Percentiles rank a stretch among this genome's conserved stretches.
Conservation (phyloP, 2,329 filamentous ascomycete genomes). For the Venturia oleaginea region DNA sequence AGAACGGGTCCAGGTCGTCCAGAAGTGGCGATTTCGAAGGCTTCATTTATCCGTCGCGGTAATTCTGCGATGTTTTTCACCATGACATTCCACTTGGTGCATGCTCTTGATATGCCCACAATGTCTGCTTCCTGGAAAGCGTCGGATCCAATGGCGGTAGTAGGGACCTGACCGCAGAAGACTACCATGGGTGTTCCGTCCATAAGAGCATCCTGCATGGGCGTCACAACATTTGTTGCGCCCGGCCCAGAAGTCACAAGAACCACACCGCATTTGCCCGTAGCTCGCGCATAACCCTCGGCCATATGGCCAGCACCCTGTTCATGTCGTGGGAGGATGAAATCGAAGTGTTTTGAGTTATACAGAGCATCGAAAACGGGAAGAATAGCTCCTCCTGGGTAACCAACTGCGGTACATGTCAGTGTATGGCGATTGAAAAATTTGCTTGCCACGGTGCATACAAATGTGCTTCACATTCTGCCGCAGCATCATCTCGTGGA, state of each 20-base stretch:
- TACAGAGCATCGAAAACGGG: slow-evolving; percentile 98
- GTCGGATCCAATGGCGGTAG: slow-evolving; percentile 83
- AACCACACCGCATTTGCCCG: slow-evolving; percentile 89
- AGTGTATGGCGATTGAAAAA: slow-evolving; percentile 11
- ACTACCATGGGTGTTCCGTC: slow-evolving; percentile 96
- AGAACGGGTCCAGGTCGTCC: slow-evolving; percentile 90
- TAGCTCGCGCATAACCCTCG: slow-evolving; percentile 89
- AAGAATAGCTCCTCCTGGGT: slow-evolving; percentile 91
- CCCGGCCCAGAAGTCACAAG: slow-evolving; percentile 94
- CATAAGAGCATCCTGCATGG: slow-evolving; percentile 90
- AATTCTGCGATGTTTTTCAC: slow-evolving; percentile 92
- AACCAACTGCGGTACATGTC: slow-evolving; percentile 40
- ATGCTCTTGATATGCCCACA: slow-evolving; percentile 84
- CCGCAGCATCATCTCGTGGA: slow-evolving; percentile 98
- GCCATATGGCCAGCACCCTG: slow-evolving; percentile 99
- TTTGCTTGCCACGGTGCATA: slow-evolving; percentile 41
- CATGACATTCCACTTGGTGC: slow-evolving; percentile 99
- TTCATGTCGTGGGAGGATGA: slow-evolving; percentile 90
- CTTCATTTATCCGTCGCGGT: slow-evolving; percentile 89
- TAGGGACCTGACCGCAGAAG: slow-evolving; percentile 88
- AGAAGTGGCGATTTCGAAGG: slow-evolving; percentile 93
- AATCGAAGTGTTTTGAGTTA: slow-evolving; percentile 94
- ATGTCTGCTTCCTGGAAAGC: slow-evolving; percentile 97
- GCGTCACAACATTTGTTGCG: slow-evolving; percentile 92
- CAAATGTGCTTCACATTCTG: slow-evolving; percentile 89